Conservation (phyloP, 495 filamentous ascomycete species). For the Penicillium egyptiacum region DNA sequence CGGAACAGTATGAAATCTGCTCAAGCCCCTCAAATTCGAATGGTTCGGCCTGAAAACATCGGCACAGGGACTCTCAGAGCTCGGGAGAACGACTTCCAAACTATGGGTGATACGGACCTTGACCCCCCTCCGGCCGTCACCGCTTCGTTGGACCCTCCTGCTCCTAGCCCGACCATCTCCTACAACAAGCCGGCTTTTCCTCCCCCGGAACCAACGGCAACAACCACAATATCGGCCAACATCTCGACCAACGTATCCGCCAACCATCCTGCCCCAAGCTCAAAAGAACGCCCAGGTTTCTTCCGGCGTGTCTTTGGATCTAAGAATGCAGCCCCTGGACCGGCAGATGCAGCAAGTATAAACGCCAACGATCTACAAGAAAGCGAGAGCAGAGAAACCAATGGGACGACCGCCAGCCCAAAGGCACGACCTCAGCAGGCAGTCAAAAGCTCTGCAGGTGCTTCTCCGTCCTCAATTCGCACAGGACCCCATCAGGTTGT, state of each 20-base stretch:
- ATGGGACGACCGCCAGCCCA: conserved; percentile 17
- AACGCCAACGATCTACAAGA: conserved; percentile 31
- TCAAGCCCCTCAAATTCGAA: conserved; percentile 43
- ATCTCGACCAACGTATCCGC: background rate
- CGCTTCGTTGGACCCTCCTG: conserved; percentile 41
- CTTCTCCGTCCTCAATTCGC: conserved; percentile 40
- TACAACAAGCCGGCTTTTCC: conserved; percentile 49
- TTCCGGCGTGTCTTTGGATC: conserved; percentile 84
- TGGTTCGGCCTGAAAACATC: conserved; percentile 40
- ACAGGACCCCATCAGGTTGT: conserved; percentile 56
- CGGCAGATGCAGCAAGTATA: conserved; percentile 22
- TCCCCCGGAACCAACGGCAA: conserved; percentile 30
- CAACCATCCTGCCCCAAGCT: conserved; percentile 1
- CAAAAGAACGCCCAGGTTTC: conserved; percentile 79
- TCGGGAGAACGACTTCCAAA: conserved; percentile 31
- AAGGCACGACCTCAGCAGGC: conserved; percentile 30
- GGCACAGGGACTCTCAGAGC: conserved; percentile 38
- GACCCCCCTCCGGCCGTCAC: conserved; percentile 34
- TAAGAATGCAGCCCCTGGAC: conserved; percentile 37
- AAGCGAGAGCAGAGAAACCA: conserved; percentile 27
- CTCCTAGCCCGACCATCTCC: conserved; percentile 55
- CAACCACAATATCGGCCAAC: conserved; percentile 19
- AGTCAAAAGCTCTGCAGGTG: conserved; percentile 26
- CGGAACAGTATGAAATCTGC: conserved; percentile 65
- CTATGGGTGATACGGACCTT: conserved; percentile 30